phyloP scores from a whole-genome alignment of 495 filamentous ascomycete genomes.

The Neurospora hispaniola region DNA sequence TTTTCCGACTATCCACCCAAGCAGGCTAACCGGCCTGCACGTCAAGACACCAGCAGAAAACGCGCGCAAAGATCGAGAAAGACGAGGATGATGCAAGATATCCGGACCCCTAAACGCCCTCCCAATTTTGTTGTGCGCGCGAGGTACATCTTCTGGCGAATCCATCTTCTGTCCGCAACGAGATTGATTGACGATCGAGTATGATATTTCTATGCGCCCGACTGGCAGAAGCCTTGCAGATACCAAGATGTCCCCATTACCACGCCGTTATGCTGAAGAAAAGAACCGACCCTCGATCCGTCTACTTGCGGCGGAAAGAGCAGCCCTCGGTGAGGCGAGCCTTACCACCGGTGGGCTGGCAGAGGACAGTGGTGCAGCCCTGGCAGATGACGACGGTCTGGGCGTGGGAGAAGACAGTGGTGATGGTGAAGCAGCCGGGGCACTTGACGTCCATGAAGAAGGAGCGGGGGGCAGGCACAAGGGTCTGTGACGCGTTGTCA shows the following conservation, averaged over 20 bases:
- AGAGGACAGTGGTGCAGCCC: slow-evolving; percentile 92
- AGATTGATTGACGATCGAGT: slow-evolving; percentile 31
- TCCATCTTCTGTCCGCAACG: slow-evolving; percentile 70
- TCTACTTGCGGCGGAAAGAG: slow-evolving; percentile 99
- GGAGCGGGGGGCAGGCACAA: slow-evolving; percentile 90
- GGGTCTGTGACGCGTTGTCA: slow-evolving; percentile 46
- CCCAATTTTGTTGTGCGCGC: slow-evolving; percentile 31
- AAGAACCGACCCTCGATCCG: slow-evolving; percentile 34
- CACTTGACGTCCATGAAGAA: slow-evolving; percentile 99
- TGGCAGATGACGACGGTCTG: slow-evolving; percentile 99
- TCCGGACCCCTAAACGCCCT: slow-evolving; percentile 67
- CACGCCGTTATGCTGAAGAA: slow-evolving; percentile 37
- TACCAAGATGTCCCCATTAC: slow-evolving; percentile 34
- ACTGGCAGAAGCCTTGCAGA: slow-evolving; percentile 39
- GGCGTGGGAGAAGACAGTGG: slow-evolving; percentile 99
- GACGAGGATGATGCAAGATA: slow-evolving; percentile 63
- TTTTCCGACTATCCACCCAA: slow-evolving; percentile 44
- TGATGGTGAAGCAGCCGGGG: slow-evolving; percentile 99
- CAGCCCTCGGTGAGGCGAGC: slow-evolving; percentile 95
- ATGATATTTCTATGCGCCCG: slow-evolving; percentile 40
- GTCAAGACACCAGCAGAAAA: slow-evolving; percentile 21
- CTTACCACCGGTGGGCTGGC: slow-evolving; percentile 97
- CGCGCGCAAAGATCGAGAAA: slow-evolving; percentile 21
- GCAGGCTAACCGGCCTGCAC: slow-evolving; percentile 37
- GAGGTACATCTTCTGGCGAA: slow-evolving; percentile 45